These are phyloP conservation scores for Monarda citriodora DNA, from an alignment of 305 asterid species.

Conservation along the genomic window DNA sequence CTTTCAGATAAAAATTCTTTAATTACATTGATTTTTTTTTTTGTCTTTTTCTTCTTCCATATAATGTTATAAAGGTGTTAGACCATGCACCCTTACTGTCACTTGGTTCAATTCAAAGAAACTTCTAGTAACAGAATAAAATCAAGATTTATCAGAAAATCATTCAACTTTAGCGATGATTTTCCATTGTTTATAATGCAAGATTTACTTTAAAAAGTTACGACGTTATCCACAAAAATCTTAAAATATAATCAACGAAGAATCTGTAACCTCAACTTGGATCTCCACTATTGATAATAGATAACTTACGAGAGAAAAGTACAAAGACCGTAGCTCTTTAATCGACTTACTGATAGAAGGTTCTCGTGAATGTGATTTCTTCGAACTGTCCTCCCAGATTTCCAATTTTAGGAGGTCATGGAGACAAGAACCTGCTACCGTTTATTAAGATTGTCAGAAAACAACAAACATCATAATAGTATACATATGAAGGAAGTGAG, in stretches of 20 bases:
- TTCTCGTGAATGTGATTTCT: conserved; percentile 13
- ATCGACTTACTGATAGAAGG: conserved; percentile 32
- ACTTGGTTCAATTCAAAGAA: background rate
- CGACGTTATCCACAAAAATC: conserved; percentile 21
- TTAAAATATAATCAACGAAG: conserved; percentile 20
- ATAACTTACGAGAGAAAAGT: conserved; percentile 12
- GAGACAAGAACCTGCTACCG: conserved; percentile 45
- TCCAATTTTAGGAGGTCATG: conserved; percentile 54
- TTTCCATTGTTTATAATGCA: no score
- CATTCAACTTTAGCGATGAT: conserved; percentile 11
- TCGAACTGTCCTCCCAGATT: conserved; percentile 29
- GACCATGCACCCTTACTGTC: background rate
- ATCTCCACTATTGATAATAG: conserved; percentile 30
- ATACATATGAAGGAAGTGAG: background rate
- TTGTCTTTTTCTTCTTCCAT: no score
- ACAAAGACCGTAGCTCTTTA: background rate
- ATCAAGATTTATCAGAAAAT: conserved; percentile 19
- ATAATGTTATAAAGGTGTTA: no score
- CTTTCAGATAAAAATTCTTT: no score
- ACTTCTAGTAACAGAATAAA: conserved; percentile 1
- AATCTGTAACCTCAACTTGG: conserved; percentile 31
- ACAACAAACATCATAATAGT: background rate
- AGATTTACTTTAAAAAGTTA: conserved; percentile 12
- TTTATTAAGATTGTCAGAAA: background rate
- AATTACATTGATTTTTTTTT: no score